Conservation (phyloP, 495 filamentous ascomycete species). For the Jackrogersella multiformis region DNA sequence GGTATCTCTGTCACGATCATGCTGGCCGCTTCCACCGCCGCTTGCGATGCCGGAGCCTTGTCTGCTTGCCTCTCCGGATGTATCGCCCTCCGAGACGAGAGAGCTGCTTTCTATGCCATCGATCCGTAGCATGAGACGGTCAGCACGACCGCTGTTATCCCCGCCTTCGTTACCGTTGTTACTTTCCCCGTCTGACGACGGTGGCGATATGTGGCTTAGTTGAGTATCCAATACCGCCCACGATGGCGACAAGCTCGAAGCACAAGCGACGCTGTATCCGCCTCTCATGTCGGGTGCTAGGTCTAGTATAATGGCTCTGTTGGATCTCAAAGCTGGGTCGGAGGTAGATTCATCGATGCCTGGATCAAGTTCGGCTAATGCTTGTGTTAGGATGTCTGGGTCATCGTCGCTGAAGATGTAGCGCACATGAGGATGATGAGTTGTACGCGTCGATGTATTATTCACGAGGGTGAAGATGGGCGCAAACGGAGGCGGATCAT, state of each 20-base stretch:
- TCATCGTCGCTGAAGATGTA: constrained; percentile 91
- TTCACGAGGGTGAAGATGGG: constrained; percentile 74
- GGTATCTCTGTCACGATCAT: constrained; percentile 47
- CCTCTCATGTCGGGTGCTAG: constrained; percentile 60
- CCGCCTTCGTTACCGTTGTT: constrained; percentile 40
- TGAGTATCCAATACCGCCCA: constrained; percentile 57
- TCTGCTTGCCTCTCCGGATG: constrained; percentile 39
- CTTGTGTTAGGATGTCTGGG: constrained; percentile 67
- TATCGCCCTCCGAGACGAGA: constrained; percentile 36
- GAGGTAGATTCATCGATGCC: constrained; percentile 29
- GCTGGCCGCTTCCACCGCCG: constrained; percentile 46
- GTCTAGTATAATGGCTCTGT: constrained; percentile 67
- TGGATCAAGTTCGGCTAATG: constrained; percentile 51
- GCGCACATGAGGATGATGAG: constrained; percentile 81
- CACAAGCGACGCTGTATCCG: constrained; percentile 57
- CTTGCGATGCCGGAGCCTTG: constrained; percentile 45
- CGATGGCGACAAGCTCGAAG: constrained; percentile 56
- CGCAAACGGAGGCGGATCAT: constrained; percentile 56
- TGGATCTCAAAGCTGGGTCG: constrained; percentile 41
- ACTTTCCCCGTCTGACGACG: constrained; percentile 51
- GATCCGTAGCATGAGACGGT: constrained; percentile 72
- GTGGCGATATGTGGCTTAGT: constrained; percentile 46
- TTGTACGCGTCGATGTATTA: constrained; percentile 61
- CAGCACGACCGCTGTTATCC: constrained; percentile 40
- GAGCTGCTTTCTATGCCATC: constrained; percentile 62